phyloP scores from a whole-genome alignment of 257 asterid genomes.

The Ligustrum vulgare region DNA sequence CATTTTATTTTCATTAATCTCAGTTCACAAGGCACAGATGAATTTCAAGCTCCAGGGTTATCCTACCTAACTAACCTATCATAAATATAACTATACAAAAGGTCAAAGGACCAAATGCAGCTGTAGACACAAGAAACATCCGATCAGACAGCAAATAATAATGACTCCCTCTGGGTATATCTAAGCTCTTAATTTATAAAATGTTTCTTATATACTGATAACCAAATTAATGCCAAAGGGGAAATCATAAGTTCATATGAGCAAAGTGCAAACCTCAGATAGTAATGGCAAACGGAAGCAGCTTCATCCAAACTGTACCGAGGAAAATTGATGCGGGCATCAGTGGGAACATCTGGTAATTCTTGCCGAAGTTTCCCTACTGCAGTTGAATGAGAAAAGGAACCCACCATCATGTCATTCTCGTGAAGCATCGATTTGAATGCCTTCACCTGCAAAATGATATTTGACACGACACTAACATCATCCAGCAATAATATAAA shows the following conservation, averaged over 20 bases:
- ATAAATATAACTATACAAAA: constrained; percentile 11
- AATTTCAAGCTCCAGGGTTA: not conserved
- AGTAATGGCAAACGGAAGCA: constrained; percentile 80
- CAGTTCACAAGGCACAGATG: not conserved
- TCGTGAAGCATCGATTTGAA: constrained; percentile 88
- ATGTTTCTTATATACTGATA: not conserved
- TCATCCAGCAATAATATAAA: not conserved
- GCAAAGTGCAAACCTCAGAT: constrained; percentile 85
- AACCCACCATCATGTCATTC: constrained; percentile 89
- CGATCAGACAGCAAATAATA: constrained; percentile 3
- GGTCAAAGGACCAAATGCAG: not conserved
- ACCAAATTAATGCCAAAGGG: constrained; percentile 10
- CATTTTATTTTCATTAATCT: not conserved
- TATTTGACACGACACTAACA: constrained; percentile 13
- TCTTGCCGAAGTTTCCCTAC: constrained; percentile 92
- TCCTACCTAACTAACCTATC: constrained; percentile 10
- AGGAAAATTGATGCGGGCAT: constrained; percentile 70
- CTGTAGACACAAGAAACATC: constrained; percentile 4
- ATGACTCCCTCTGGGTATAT: not conserved
- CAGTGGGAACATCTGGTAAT: constrained; percentile 82
- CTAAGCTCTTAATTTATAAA: constrained; percentile 12
- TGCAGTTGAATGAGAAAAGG: constrained; percentile 91
- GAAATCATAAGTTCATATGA: constrained; percentile 23
- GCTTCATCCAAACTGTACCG: constrained; percentile 90
- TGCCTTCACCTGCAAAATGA: constrained; percentile 71